Base-by-base conservation (phyloP, 2,329 filamentous ascomycete species). In the Xylariaceae sp. region DNA sequence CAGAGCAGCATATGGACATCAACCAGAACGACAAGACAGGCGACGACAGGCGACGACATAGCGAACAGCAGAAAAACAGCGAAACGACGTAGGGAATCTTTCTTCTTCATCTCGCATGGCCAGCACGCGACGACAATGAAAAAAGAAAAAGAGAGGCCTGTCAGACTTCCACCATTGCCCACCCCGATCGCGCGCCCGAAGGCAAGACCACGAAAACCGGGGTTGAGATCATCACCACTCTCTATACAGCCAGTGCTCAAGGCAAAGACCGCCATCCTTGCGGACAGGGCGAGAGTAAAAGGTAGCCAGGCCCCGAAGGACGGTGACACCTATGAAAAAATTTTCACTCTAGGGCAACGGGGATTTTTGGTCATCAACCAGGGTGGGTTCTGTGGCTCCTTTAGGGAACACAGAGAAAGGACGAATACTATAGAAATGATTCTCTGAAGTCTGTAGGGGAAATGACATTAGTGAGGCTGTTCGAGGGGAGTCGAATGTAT, bases 371-470 rank as follows among this genome's bases (percentile, higher is more conserved):
- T 95, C 90, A 94, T 95, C 90, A 90, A 89, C 89, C 90, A 91
- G 90, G 89, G 87, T 93, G 85, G 86, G 86, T 84, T 91, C 88
- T 93, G 88, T 91, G 85, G 89, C 92, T 96, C 82, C 82, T 88
- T 84, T 92, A 83, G 85, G 86, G 85, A 93, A 88, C 86, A 90
- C 88, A 94, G 89, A 90, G 86, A 83, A 30, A 82, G 83, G 88
- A 92, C 86, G 86, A 90, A 83, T 87, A 92, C 91, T 96, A 92
- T 92, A 96, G 89, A 96, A 95, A 90, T 90, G 90, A 93, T 93
- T 92, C 89, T 91, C 77, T 80, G 74, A 65, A 66, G 67, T 70
- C 68, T 71, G 66, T 62, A 55, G 35, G 54, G 49, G 60, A 55
- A 45, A 45, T 45, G 37, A 45, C 42, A 55, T 58, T 48, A 64